phyloP scores from a whole-genome alignment of 2,329 filamentous ascomycete genomes.

The Xylaria digitata region DNA sequence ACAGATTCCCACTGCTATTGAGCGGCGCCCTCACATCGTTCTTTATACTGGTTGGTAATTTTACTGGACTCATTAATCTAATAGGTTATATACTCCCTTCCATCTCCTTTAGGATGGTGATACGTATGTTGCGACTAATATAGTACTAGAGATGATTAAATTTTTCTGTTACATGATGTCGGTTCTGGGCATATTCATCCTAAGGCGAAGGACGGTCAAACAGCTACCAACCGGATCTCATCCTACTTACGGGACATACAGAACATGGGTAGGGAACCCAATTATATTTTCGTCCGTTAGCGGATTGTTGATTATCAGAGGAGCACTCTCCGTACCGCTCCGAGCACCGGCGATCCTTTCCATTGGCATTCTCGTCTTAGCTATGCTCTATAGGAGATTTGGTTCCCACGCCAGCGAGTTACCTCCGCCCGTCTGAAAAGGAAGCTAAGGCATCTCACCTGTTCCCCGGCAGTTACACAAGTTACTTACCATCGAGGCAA shows the following conservation, averaged over 20 bases:
- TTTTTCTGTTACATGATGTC: slow-evolving; percentile 46
- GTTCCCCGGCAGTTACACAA: slow-evolving; percentile 23
- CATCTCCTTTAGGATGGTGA: slow-evolving; percentile 2
- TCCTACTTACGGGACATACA: slow-evolving; percentile 42
- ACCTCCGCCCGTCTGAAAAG: slow-evolving; percentile 39
- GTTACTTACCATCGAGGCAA: slow-evolving; percentile 33
- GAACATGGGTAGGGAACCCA: slow-evolving; percentile 46
- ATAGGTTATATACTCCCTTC: slow-evolving; percentile 44
- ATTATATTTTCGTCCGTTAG: slow-evolving; percentile 46
- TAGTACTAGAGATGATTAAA: slow-evolving; percentile 43
- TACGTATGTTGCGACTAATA: slow-evolving; percentile 35
- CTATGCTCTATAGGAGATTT: slow-evolving; percentile 43
- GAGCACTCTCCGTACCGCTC: slow-evolving; percentile 45
- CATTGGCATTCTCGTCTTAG: slow-evolving; percentile 46
- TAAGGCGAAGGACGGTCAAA: slow-evolving; percentile 40
- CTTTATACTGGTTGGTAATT: slow-evolving; percentile 45
- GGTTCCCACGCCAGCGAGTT: slow-evolving; percentile 41
- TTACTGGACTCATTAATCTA: slow-evolving; percentile 46
- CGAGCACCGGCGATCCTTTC: slow-evolving; percentile 47
- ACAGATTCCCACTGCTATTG: slow-evolving; percentile 42
- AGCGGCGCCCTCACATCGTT: slow-evolving; percentile 43
- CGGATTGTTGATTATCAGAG: slow-evolving; percentile 46
- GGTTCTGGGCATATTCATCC: slow-evolving; percentile 44
- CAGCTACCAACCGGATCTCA: slow-evolving; percentile 33
- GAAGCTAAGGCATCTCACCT: slow-evolving; percentile 37